Evolutionary conservation across 441 rosid genomes (phyloP).

Genomic region (Euphorbia schlechtendalii): DNA sequence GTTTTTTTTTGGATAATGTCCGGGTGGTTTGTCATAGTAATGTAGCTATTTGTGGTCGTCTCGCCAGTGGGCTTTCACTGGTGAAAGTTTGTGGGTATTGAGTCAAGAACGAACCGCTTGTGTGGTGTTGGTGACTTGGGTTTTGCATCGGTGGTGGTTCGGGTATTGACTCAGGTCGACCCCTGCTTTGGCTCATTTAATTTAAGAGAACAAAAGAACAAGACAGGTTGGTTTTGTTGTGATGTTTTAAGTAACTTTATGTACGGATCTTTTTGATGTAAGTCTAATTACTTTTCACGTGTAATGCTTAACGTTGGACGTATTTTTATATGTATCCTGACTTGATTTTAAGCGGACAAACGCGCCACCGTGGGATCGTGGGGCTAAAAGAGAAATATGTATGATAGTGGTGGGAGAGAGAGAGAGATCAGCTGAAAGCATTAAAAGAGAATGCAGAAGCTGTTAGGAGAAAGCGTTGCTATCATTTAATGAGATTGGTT

Average conservation of each 20-base stretch:
- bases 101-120: slow-evolving; percentile 99
- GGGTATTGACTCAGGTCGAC: slow-evolving; percentile 94
- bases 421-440: slow-evolving; percentile 14
- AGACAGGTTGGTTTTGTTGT: too few species aligned
- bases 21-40: slow-evolving; percentile 1
- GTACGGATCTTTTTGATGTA: background rate
- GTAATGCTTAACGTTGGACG: too few species aligned
- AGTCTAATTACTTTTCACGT: background rate
- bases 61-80: background rate
- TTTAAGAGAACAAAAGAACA: background rate
- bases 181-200: slow-evolving; percentile 27
- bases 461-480: slow-evolving; percentile 26
- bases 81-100: slow-evolving; percentile 59
- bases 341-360: background rate
- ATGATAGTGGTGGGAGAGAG: background rate
- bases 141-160: slow-evolving; percentile 74
- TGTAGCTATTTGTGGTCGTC: too few species aligned
- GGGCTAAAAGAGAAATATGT: background rate
- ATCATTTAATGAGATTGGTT: slow-evolving; percentile 33
- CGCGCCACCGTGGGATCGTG: slow-evolving; percentile 1
- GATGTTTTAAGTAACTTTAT: too few species aligned
- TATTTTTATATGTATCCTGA: too few species aligned
- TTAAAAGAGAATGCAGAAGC: slow-evolving; percentile 35
- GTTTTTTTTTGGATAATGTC: slow-evolving; percentile 2
- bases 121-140: slow-evolving; percentile 14